phyloP scores from a whole-genome alignment of 2,329 filamentous ascomycete species.

The Neofusicoccum laricinum region DNA sequence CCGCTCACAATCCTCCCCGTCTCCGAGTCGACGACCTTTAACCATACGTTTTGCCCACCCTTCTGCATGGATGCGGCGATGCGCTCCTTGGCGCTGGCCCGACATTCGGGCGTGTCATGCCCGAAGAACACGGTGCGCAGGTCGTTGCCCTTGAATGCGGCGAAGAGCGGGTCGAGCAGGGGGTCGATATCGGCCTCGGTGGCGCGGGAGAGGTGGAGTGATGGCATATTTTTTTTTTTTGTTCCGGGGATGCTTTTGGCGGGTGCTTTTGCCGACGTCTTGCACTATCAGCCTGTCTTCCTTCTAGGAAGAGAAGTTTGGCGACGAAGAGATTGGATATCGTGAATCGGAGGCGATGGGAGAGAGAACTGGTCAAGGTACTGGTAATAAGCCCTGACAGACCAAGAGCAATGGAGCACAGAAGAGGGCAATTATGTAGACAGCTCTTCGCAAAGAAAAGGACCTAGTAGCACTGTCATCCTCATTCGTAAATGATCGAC shows the following conservation, averaged over 20 bases:
- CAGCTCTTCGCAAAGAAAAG: not conserved
- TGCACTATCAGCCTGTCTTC: not conserved
- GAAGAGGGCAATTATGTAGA: not conserved
- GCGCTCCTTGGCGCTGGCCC: not conserved
- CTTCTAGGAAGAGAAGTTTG: too few species aligned
- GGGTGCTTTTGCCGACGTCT: not conserved
- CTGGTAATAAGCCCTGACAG: too few species aligned
- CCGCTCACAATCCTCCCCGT: not conserved
- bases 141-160: not conserved
- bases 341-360: too few species aligned
- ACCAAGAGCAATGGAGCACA: not conserved
- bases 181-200: conserved; percentile 1
- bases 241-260: not conserved
- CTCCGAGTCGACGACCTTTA: not conserved
- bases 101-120: not conserved
- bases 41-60: not conserved
- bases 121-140: conserved; percentile 13
- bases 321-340: too few species aligned
- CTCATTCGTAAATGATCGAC: not conserved
- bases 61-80: not conserved
- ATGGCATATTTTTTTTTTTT: not conserved
- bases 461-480: not conserved
- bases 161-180: not conserved
- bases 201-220: not conserved
- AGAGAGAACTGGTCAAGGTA: too few species aligned